Base-by-base conservation (phyloP, 352 stramenopile genomes). In the Globisporangium mamillatum region DNA sequence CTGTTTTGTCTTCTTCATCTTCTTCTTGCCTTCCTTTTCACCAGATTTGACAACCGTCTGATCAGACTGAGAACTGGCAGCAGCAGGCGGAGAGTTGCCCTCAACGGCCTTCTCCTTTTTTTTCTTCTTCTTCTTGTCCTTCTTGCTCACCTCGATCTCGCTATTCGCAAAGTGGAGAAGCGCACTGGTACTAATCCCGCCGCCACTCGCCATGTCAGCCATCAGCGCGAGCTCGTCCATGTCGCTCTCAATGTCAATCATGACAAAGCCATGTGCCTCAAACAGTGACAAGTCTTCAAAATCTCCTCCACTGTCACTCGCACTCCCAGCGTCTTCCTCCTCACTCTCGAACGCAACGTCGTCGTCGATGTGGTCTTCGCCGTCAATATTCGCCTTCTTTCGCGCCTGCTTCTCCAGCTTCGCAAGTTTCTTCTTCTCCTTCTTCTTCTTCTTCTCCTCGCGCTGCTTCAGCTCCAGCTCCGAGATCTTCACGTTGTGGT, bases 181-280 rank as follows among this genome's bases (percentile, higher is more conserved):
- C 12, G 38, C 5, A 18, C 36, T 61, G 18, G 20, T 53, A 64
- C 24, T 22, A 1, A 25, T 32, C 9, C 60, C 32, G 8, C 60
- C 54, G 7, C 46, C 74, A 5, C 70, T 70, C 64, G 78, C 73
- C 44, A 68, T 62, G 27, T 72, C 75, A 4, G 73, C 76, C 29
- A 75, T 68, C 3, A 83, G 61, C 24, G 65, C 74, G 41, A 83
- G 38, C 44, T 86, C 71, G 48, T 86, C 79, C 58, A 82, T 41
- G 22, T 83, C 77, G n/a, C 59, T 75, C 61, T 79, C 73, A 4
- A 82, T 27, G 56, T 84, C 73, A 10, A 84, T 57, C 52, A 87
- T 50, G 5, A 84, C 73, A 65, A 84, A 87, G 14, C 72, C 70
- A 18, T 71, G 64, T 5, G 67, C 72, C 20, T 69, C 70, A 18